phyloP scores from a whole-genome alignment of 495 filamentous ascomycete species.

The Penicillium longicatenatum region DNA sequence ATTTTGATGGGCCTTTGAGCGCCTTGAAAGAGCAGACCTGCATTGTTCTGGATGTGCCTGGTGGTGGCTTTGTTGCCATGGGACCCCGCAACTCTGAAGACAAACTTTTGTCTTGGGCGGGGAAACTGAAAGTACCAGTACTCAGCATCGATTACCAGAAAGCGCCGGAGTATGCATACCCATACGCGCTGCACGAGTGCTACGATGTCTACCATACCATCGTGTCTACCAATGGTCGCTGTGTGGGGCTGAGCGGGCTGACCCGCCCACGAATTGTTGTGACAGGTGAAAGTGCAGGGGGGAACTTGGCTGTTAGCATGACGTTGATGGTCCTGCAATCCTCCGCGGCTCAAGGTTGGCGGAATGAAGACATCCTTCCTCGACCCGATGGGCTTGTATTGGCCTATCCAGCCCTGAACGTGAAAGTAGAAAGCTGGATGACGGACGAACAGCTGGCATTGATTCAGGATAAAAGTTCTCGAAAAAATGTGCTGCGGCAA shows the following conservation, averaged over 20 bases:
- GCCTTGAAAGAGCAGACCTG: slow-evolving; percentile 74
- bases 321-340: slow-evolving; percentile 87
- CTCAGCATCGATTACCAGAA: slow-evolving; percentile 93
- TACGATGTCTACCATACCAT: slow-evolving; percentile 91
- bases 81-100: slow-evolving; percentile 87
- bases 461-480: slow-evolving; percentile 78
- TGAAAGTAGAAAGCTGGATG: slow-evolving; percentile 99
- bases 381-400: slow-evolving; percentile 79
- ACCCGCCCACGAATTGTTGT: slow-evolving; percentile 73
- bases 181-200: slow-evolving; percentile 93
- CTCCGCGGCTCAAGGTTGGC: slow-evolving; percentile 55
- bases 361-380: slow-evolving; percentile 64
- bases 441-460: slow-evolving; percentile 95
- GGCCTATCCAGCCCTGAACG: slow-evolving; percentile 86
- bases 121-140: slow-evolving; percentile 78
- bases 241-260: slow-evolving; percentile 78
- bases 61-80: slow-evolving; percentile 97
- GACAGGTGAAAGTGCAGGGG: slow-evolving; percentile 90
- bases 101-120: slow-evolving; percentile 87
- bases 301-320: slow-evolving; percentile 81
- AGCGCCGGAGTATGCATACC: slow-evolving; percentile 93
- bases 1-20: slow-evolving; percentile 85
- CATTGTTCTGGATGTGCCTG: slow-evolving; percentile 88
- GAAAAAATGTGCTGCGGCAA: slow-evolving; percentile 71
- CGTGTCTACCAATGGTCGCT: slow-evolving; percentile 72